A percentile compares a stretch with the other conserved stretches of the same genome.
Evolutionary conservation across 345 rosid species (phyloP).

Genomic region (Melastoma malabathricum): DNA sequence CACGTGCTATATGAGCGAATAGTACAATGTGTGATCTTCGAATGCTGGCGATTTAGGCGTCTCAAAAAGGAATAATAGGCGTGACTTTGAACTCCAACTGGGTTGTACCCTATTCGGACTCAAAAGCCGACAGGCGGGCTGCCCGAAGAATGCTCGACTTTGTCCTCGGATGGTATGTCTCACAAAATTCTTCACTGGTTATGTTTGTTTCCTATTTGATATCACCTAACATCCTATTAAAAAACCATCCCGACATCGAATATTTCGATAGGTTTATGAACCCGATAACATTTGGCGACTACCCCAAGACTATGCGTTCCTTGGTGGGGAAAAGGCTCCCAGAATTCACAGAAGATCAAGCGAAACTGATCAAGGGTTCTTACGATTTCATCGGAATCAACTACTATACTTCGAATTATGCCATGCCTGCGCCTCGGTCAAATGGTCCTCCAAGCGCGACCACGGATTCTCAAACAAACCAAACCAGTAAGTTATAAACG

Average conservation of each 20-base stretch:
- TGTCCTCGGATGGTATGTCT: slow-evolving; percentile 27
- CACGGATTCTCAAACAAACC: slow-evolving; percentile 20
- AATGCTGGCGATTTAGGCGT: slow-evolving; percentile 5
- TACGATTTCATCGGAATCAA: slow-evolving; percentile 39
- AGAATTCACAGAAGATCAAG: slow-evolving; percentile 18
- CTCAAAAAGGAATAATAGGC: slow-evolving; percentile 24
- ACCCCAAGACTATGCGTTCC: slow-evolving; percentile 21
- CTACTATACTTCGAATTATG: slow-evolving; percentile 30
- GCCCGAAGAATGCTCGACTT: slow-evolving; percentile 24
- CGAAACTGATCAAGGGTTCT: slow-evolving; percentile 22
- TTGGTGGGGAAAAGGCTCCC: slow-evolving; percentile 26
- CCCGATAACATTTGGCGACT: slow-evolving; percentile 28
- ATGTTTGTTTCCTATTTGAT: too few relatives aligned
- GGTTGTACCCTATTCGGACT: slow-evolving; percentile 14
- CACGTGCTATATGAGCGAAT: background rate
- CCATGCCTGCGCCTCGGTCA: slow-evolving; percentile 1
- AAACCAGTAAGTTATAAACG: slow-evolving; percentile 13
- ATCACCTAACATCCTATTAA: background rate
- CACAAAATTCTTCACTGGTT: background rate
- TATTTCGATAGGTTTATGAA: slow-evolving; percentile 23
- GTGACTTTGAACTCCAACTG: slow-evolving; percentile 17
- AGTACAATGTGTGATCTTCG: background rate
- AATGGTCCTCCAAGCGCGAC: slow-evolving; percentile 7
- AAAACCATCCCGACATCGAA: background rate
- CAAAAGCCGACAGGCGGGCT: slow-evolving; percentile 10